phyloP scores from a whole-genome alignment of 2,329 filamentous ascomycete genomes.

The Fusarium phyllophilum region DNA sequence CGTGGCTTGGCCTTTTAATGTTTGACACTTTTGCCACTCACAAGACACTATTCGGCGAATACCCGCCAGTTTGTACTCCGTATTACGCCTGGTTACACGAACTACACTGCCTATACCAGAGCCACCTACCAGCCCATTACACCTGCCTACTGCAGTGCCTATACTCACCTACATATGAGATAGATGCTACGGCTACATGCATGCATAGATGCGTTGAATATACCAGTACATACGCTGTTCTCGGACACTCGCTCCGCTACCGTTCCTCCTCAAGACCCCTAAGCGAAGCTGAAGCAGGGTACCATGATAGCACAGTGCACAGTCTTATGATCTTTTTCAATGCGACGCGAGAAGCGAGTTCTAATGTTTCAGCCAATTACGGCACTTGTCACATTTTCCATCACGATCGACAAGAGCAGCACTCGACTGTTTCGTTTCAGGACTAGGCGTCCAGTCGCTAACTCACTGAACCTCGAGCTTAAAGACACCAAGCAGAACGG shows the following conservation, averaged over 20 bases:
- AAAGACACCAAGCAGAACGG: neutral
- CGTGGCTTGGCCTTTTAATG: conserved; percentile 11
- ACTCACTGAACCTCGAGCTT: neutral
- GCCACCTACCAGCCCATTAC: neutral
- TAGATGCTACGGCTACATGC: conserved; percentile 4
- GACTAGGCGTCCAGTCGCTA: conserved; percentile 2
- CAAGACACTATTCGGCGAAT: conserved; percentile 9
- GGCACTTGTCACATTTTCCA: conserved; percentile 31
- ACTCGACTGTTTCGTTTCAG: conserved; percentile 32
- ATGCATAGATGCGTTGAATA: conserved; percentile 15
- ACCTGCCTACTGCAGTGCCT: neutral
- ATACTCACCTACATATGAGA: conserved; percentile 6
- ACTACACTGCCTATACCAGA: neutral
- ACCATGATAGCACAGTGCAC: neutral
- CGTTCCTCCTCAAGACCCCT: neutral
- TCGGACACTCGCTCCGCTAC: conserved; percentile 1
- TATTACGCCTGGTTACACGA: neutral
- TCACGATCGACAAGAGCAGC: conserved; percentile 35
- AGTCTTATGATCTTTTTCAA: conserved; percentile 10
- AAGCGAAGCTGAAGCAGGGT: conserved; percentile 22
- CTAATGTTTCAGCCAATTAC: conserved; percentile 29
- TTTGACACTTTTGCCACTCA: conserved; percentile 18
- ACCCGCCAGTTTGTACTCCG: neutral
- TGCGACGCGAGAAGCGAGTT: conserved; percentile 14
- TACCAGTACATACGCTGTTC: neutral